phyloP scores from a whole-genome alignment of 1,284 basidiomycete species.

The Melanopsichium pennsylvanicum region DNA sequence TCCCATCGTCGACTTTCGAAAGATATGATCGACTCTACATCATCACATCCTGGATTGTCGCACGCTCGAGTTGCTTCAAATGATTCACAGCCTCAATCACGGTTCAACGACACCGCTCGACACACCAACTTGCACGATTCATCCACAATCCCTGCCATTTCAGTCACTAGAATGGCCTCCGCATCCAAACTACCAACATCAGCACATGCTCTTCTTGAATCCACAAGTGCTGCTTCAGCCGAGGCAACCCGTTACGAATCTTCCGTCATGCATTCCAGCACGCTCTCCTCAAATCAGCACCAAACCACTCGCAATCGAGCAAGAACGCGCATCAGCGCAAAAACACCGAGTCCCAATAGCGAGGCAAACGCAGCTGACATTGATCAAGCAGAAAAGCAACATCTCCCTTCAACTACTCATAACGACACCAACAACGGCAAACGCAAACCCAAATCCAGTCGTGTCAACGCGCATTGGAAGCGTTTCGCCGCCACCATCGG shows the following conservation, averaged over 20 bases:
- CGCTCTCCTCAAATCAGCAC: not conserved
- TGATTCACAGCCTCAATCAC: too few species aligned
- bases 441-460: conserved; percentile 1
- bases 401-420: not conserved
- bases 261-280: not conserved
- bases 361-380: conserved; percentile 4
- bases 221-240: too few species aligned
- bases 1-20: not conserved
- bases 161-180: conserved; percentile 8
- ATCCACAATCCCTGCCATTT: conserved; percentile 5
- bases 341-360: too few species aligned
- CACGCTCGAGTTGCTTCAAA: not conserved
- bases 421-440: conserved; percentile 28
- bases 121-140: not conserved
- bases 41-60: not conserved
- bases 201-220: not conserved
- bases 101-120: not conserved
- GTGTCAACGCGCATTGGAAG: conserved; percentile 4
- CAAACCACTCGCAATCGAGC: conserved; percentile 12
- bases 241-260: too few species aligned
- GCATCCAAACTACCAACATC: too few species aligned
- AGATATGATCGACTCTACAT: conserved; percentile 3
- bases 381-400: conserved; percentile 20
- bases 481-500: conserved; percentile 15
- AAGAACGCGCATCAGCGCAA: not conserved